phyloP scores from a whole-genome alignment of 805 yeast species.

The Saturnispora halmiae region DNA sequence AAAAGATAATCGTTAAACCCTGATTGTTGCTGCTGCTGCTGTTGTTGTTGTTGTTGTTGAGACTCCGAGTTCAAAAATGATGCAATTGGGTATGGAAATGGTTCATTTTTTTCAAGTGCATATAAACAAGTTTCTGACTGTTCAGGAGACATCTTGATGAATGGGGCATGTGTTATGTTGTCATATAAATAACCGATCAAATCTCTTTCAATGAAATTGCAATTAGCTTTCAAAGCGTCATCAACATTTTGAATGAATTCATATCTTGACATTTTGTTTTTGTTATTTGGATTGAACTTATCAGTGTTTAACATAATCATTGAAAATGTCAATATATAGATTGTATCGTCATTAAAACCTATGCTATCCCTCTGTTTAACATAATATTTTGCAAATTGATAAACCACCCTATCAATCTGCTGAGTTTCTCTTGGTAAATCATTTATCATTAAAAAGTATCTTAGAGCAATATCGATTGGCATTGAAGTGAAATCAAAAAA shows the following conservation, averaged over 20 bases:
- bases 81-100: conserved; percentile 25
- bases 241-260: conserved; percentile 44
- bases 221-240: conserved; percentile 21
- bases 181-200: conserved; percentile 53
- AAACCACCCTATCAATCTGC: conserved; percentile 62
- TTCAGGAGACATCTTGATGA: conserved; percentile 32
- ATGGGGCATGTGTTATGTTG: conserved; percentile 54
- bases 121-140: conserved; percentile 18
- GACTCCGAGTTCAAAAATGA: conserved; percentile 14
- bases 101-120: conserved; percentile 12
- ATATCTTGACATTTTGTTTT: conserved; percentile 53
- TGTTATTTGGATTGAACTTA: conserved; percentile 57
- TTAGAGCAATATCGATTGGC: conserved; percentile 58
- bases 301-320: conserved; percentile 69
- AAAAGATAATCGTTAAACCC: no score
- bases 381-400: conserved; percentile 47
- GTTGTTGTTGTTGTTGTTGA: conserved; percentile 8
- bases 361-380: conserved; percentile 33
- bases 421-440: conserved; percentile 66
- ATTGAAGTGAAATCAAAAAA: conserved; percentile 42
- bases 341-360: conserved; percentile 39
- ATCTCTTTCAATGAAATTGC: conserved; percentile 31
- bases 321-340: conserved; percentile 56
- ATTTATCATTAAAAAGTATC: conserved; percentile 48
- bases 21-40: conserved; percentile 1